These are phyloP conservation scores for Tricholoma hemisulphureum DNA, from an alignment of 768 basidiomycete genomes.

Conservation along the genomic window DNA sequence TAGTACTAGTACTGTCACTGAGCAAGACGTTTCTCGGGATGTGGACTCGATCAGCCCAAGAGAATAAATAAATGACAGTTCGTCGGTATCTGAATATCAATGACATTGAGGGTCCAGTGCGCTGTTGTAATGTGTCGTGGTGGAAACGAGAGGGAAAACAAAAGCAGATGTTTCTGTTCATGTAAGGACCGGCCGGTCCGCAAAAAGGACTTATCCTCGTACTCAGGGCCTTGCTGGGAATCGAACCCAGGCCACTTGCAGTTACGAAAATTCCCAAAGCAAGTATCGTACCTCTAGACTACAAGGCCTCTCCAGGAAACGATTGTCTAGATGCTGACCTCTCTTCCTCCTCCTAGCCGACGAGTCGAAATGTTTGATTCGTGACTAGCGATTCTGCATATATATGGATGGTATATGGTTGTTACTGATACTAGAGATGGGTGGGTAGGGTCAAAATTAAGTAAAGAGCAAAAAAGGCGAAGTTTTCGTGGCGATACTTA, in stretches of 20 bases:
- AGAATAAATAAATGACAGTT: background rate
- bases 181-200: too few relatives aligned
- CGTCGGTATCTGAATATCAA: background rate
- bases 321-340: too few relatives aligned
- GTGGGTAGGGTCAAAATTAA: too few relatives aligned
- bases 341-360: too few relatives aligned
- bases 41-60: background rate
- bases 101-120: background rate
- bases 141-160: background rate
- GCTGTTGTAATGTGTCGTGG: background rate
- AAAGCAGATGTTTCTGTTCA: background rate
- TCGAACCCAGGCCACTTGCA: slow-evolving; percentile 52
- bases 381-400: too few relatives aligned
- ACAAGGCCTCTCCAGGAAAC: slow-evolving; percentile 14
- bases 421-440: too few relatives aligned
- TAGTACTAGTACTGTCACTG: background rate
- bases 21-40: background rate
- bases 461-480: too few relatives aligned
- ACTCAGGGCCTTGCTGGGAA: slow-evolving; percentile 42
- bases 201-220: too few relatives aligned
- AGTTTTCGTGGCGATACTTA: too few relatives aligned
- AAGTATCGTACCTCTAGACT: slow-evolving; percentile 46
- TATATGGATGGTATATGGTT: too few relatives aligned
- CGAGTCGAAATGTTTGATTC: too few relatives aligned
- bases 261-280: slow-evolving; percentile 39